Evolutionary conservation across 192 early-diverging fungal genomes (phyloP).

Genomic region (Coemansia sp.): DNA sequence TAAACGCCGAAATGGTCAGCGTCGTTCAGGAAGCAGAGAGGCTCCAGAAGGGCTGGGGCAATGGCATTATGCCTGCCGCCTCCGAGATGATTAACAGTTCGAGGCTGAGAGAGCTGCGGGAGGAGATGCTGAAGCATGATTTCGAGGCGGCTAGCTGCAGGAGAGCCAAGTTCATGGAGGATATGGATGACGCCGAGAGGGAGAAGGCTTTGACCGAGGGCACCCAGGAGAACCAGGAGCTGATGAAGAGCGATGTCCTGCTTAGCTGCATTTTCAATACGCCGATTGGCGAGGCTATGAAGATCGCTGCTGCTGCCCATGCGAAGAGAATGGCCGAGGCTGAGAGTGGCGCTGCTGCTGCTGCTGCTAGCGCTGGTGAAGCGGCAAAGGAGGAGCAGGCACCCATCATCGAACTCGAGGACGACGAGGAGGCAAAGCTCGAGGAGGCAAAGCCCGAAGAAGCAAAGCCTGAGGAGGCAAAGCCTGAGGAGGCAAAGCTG

Average conservation of each 20-base stretch:
- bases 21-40: conserved; percentile 81
- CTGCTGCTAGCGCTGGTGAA: neutral
- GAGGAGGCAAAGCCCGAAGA: conserved; percentile 32
- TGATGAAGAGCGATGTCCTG: conserved; percentile 42
- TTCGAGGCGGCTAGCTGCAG: conserved; percentile 46
- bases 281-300: conserved; percentile 49
- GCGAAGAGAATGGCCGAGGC: conserved; percentile 50
- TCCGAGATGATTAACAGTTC: conserved; percentile 72
- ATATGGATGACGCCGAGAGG: conserved; percentile 47
- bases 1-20: conserved; percentile 75
- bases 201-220: conserved; percentile 56
- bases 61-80: conserved; percentile 79
- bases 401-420: conserved; percentile 26
- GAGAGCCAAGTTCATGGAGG: conserved; percentile 37
- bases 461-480: conserved; percentile 42
- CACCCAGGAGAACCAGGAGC: conserved; percentile 51
- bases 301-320: conserved; percentile 43
- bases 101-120: conserved; percentile 51
- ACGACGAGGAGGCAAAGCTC: conserved; percentile 38
- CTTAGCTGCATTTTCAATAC: conserved; percentile 51
- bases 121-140: conserved; percentile 48
- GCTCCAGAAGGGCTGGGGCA: conserved; percentile 76
- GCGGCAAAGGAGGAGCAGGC: conserved; percentile 44
- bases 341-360: conserved; percentile 27
- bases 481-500: neutral